Evolutionary conservation across 495 filamentous ascomycete species (phyloP), one percentile per base, ranked within the genome.

Genomic region (Lophium mytilinum): DNA sequence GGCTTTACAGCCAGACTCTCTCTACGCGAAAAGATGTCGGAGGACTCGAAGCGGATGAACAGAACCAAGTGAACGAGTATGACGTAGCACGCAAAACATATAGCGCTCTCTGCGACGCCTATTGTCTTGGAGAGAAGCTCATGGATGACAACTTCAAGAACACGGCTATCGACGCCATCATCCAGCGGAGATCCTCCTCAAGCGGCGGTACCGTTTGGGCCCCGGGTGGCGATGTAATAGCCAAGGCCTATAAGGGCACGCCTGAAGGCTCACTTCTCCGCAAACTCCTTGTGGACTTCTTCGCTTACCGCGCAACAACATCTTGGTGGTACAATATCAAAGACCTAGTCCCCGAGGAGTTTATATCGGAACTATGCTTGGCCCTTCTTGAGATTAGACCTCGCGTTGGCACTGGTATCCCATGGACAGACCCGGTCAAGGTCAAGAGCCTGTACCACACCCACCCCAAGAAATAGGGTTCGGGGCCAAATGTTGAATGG

Each of bases 1-100:
- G 61, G 61, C 0, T 63, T 3, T 63, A 63, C 35, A 45, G 56
- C 4, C 18, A 33, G 5, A 48, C 50, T 18, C 40, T 63, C 7
- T 39, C 61, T 4, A 55, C 41, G 21, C 46, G 17, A 40, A 33
- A 34, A 10, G 47, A 12, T 39, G 47, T 34, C 14, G 7, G 18
- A 48, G 21, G 45, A 14, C 4, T 12, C 15, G 7, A 53, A 50
- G 15, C 36, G 34, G 6, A 30, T 6, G 3, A 30, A 30, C 3
- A 30, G 24, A n/a, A n/a, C n/a, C n/a, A n/a, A n/a, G n/a, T n/a
- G n/a, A n/a, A n/a, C n/a, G n/a, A n/a, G n/a, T n/a, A n/a, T n/a
- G n/a, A n/a, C n/a, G n/a, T n/a, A n/a, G n/a, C n/a, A n/a, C n/a
- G n/a, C n/a, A n/a, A n/a, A n/a, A n/a, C n/a, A n/a, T n/a, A 52